phyloP scores from a whole-genome alignment of 495 filamentous ascomycete genomes.

The Letharia columbiana region DNA sequence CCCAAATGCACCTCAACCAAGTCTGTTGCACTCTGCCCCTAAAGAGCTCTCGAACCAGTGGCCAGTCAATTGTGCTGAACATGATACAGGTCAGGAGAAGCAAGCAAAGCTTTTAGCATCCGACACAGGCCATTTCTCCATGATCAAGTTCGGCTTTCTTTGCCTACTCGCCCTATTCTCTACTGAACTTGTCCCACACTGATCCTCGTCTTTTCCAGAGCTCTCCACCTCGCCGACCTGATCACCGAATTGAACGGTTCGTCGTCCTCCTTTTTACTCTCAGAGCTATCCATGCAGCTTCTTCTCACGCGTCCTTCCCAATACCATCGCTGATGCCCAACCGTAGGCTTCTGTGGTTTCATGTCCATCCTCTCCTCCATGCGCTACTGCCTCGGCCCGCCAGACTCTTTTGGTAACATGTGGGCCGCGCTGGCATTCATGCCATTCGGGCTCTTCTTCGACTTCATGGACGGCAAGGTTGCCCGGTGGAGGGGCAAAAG shows the following conservation, averaged over 20 bases:
- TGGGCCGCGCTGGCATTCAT: constrained; percentile 81
- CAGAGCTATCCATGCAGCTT: not conserved
- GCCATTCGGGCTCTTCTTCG: constrained; percentile 93
- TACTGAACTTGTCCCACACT: constrained; percentile 21
- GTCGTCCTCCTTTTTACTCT: not conserved
- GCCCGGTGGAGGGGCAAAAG: constrained; percentile 94
- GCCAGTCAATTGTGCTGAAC: not conserved
- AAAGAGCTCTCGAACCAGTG: not conserved
- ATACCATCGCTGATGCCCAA: not conserved
- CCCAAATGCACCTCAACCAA: constrained; percentile 21
- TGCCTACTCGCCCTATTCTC: constrained; percentile 1
- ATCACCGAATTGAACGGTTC: constrained; percentile 94
- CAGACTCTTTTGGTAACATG: constrained; percentile 53
- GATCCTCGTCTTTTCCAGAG: constrained; percentile 38
- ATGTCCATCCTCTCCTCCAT: constrained; percentile 95
- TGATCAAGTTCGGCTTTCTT: constrained; percentile 49
- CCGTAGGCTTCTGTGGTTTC: constrained; percentile 50
- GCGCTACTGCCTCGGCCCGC: constrained; percentile 80
- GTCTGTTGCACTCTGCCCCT: constrained; percentile 15
- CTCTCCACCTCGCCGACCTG: constrained; percentile 86
- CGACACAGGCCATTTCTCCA: constrained; percentile 69
- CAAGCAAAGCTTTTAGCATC: constrained; percentile 74
- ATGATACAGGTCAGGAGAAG: constrained; percentile 58
- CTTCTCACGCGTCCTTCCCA: not conserved
- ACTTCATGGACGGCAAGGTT: constrained; percentile 96